Conservation (phyloP, 305 asterid species). For the Rubia balearica region DNA sequence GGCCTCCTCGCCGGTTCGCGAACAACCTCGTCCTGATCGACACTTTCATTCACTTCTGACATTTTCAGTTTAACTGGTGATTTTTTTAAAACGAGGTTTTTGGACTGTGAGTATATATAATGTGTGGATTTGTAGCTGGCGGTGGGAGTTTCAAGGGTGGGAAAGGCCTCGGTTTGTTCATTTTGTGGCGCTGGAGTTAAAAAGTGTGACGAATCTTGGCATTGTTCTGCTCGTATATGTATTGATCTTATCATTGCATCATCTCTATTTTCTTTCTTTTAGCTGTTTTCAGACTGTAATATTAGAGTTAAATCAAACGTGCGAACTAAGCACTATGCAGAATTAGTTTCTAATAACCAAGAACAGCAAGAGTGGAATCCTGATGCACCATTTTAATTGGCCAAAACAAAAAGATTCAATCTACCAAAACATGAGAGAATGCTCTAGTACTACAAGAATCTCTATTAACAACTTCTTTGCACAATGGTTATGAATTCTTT, state of each 20-base stretch:
- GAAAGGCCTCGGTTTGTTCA: constrained; percentile 20
- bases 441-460: no score
- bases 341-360: neutral
- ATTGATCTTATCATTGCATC: constrained; percentile 4
- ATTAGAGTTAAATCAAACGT: neutral
- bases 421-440: no score
- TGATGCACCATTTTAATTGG: neutral
- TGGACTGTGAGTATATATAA: constrained; percentile 6
- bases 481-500: no score
- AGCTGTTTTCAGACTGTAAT: neutral
- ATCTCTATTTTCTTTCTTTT: neutral
- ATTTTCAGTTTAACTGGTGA: constrained; percentile 12
- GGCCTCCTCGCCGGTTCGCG: constrained; percentile 26
- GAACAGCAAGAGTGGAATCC: neutral
- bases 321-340: neutral
- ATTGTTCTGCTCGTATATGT: neutral
- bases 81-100: neutral
- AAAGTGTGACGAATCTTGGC: constrained; percentile 6
- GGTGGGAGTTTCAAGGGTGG: constrained; percentile 20
- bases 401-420: neutral
- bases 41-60: constrained; percentile 35
- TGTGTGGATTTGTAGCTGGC: constrained; percentile 8
- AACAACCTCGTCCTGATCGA: neutral
- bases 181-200: neutral
- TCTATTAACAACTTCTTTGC: no score